These are phyloP conservation scores for Sporothrix brasiliensis DNA, from an alignment of 2,329 filamentous ascomycete species.

Conservation along the genomic window DNA sequence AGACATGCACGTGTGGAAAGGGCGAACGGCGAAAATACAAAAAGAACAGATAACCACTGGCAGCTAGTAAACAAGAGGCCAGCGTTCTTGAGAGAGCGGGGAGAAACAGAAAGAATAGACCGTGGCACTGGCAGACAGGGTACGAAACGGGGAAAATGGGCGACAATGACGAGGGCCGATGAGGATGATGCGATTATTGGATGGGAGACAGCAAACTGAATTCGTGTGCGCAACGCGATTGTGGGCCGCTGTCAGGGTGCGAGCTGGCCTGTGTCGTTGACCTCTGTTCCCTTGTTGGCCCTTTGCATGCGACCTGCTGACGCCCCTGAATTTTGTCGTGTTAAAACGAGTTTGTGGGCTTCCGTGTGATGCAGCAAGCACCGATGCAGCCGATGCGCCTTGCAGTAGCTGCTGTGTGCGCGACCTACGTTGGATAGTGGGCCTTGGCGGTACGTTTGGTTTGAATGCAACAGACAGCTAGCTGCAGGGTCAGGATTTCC, in stretches of 20 bases:
- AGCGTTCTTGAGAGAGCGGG: not conserved
- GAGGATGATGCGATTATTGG: conserved; percentile 24
- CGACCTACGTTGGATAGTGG: conserved; percentile 24
- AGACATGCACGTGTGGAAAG: conserved; percentile 30
- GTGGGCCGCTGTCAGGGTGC: conserved; percentile 15
- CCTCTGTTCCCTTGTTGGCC: not conserved
- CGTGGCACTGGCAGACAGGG: not conserved
- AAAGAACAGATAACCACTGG: not conserved
- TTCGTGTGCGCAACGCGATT: conserved; percentile 23
- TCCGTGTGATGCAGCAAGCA: conserved; percentile 15
- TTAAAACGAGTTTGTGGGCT: conserved; percentile 7
- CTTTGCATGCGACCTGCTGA: not conserved
- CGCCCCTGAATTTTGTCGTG: not conserved
- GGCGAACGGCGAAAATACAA: conserved; percentile 1
- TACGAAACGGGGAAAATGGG: not conserved
- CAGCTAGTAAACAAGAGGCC: not conserved
- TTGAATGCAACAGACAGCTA: conserved; percentile 9
- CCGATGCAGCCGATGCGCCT: conserved; percentile 30
- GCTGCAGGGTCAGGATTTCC: conserved; percentile 6
- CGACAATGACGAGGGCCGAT: conserved; percentile 14
- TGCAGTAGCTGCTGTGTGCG: conserved; percentile 28
- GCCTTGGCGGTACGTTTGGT: conserved; percentile 21
- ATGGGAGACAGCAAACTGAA: conserved; percentile 8
- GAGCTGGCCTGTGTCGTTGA: conserved; percentile 6
- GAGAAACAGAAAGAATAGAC: not conserved